Evolutionary conservation across 495 filamentous ascomycete species (phyloP).

Genomic region (Emericellopsis terricola): DNA sequence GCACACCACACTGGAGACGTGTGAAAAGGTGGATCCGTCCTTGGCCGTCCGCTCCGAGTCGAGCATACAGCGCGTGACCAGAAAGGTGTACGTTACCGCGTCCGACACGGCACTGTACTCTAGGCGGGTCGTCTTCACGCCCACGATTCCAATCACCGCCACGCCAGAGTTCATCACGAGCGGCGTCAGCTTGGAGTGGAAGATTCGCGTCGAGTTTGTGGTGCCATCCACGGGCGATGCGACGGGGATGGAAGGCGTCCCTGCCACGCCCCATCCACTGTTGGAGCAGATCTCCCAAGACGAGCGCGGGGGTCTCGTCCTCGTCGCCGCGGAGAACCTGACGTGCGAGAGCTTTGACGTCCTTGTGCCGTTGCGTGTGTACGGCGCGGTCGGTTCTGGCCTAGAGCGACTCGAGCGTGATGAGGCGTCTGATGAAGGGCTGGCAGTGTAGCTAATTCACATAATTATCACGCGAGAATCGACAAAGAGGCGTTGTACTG

Average conservation of each 20-base stretch:
- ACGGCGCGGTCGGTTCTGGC: slow-evolving; percentile 41
- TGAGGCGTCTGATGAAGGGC: slow-evolving; percentile 24
- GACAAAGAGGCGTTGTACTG: no score
- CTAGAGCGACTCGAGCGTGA: slow-evolving; percentile 30
- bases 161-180: slow-evolving; percentile 80
- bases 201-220: slow-evolving; percentile 75
- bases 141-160: slow-evolving; percentile 59
- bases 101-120: slow-evolving; percentile 71
- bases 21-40: slow-evolving; percentile 56
- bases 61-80: slow-evolving; percentile 70
- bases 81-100: slow-evolving; percentile 53
- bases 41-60: slow-evolving; percentile 71
- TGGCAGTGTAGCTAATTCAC: slow-evolving; percentile 32
- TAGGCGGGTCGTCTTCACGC: slow-evolving; percentile 56
- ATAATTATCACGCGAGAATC: no score
- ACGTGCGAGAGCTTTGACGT: slow-evolving; percentile 83
- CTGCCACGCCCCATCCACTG: slow-evolving; percentile 16
- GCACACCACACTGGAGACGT: slow-evolving; percentile 56
- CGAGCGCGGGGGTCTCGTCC: slow-evolving; percentile 46
- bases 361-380: slow-evolving; percentile 64
- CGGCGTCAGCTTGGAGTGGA: slow-evolving; percentile 73
- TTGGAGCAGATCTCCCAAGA: slow-evolving; percentile 48
- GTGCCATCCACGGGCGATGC: slow-evolving; percentile 25
- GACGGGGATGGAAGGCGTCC: background rate
- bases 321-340: slow-evolving; percentile 57